Conservation (phyloP, 2,329 filamentous ascomycete species). For the Penicillium sp. region DNA sequence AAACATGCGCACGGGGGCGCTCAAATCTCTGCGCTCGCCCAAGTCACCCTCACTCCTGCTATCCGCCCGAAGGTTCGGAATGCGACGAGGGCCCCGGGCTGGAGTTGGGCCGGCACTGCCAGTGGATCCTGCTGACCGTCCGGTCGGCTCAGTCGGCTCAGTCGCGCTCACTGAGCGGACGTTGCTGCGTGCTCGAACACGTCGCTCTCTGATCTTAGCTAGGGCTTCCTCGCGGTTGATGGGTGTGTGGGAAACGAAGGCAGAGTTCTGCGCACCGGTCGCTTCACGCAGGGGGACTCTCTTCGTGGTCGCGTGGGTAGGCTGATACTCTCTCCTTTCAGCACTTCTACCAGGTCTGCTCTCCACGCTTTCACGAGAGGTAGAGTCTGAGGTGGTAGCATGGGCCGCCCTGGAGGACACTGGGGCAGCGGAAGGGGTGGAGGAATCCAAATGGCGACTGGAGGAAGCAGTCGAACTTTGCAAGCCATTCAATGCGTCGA, state of each 20-base stretch:
- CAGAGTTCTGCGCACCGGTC: constrained; percentile 16
- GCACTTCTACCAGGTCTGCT: constrained; percentile 9
- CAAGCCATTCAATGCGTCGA: constrained; percentile 6
- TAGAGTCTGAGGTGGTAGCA: background rate
- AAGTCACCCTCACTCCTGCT: constrained; percentile 27
- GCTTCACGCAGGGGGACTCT: constrained; percentile 34
- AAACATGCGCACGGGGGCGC: constrained; percentile 36
- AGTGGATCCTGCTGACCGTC: constrained; percentile 25
- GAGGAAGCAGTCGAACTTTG: constrained; percentile 8
- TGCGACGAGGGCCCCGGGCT: constrained; percentile 27
- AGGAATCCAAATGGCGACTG: constrained; percentile 7
- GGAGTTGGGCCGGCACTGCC: constrained; percentile 26
- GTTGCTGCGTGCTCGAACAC: constrained; percentile 43
- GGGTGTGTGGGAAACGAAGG: constrained; percentile 39
- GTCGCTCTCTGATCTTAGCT: constrained; percentile 47
- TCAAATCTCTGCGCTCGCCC: constrained; percentile 35
- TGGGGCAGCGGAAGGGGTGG: constrained; percentile 16
- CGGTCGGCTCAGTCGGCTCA: constrained; percentile 36
- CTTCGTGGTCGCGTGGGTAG: constrained; percentile 25
- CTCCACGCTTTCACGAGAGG: constrained; percentile 1
- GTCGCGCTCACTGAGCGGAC: constrained; percentile 41
- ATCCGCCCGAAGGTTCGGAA: constrained; percentile 33
- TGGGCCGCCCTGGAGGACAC: constrained; percentile 2
- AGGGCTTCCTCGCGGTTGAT: constrained; percentile 47
- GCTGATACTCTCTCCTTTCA: constrained; percentile 11